Conservation (phyloP, 1,284 basidiomycete genomes). For the Athelia sp. region DNA sequence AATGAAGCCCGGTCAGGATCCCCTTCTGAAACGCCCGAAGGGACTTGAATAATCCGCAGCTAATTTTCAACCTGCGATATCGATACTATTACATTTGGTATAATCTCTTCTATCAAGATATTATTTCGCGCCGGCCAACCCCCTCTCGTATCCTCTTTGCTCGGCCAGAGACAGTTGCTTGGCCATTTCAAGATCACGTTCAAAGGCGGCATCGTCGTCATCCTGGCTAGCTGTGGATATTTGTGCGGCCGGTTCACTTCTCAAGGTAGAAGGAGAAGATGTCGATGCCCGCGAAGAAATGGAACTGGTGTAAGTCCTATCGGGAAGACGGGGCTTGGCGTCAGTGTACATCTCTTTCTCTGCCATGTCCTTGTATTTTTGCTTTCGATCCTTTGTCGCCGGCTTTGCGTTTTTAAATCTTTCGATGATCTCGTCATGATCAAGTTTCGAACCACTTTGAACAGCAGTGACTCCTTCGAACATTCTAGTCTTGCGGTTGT, state of each 20-base stretch:
- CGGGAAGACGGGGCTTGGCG: slow-evolving; percentile 4
- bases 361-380: slow-evolving; percentile 27
- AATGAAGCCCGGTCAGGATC: slow-evolving; percentile 13
- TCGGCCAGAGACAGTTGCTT: slow-evolving; percentile 31
- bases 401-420: slow-evolving; percentile 32
- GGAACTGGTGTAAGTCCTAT: too few species aligned
- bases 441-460: slow-evolving; percentile 21
- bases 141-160: slow-evolving; percentile 21
- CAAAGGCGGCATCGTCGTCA: slow-evolving; percentile 27
- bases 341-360: slow-evolving; percentile 24
- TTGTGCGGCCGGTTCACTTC: neutral
- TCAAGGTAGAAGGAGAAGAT: neutral
- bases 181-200: slow-evolving; percentile 30
- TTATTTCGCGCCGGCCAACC: slow-evolving; percentile 4
- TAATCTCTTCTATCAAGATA: neutral
- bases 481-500: slow-evolving; percentile 29
- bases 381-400: slow-evolving; percentile 27
- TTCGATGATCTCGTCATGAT: slow-evolving; percentile 30
- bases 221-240: slow-evolving; percentile 10
- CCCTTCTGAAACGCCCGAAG: too few species aligned
- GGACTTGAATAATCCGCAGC: too few species aligned
- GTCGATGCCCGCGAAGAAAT: neutral
- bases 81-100: slow-evolving; percentile 11
- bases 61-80: slow-evolving; percentile 16
- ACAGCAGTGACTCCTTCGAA: slow-evolving; percentile 33